Evolutionary conservation across 768 basidiomycete species (phyloP).

Genomic region (Russula vinacea): DNA sequence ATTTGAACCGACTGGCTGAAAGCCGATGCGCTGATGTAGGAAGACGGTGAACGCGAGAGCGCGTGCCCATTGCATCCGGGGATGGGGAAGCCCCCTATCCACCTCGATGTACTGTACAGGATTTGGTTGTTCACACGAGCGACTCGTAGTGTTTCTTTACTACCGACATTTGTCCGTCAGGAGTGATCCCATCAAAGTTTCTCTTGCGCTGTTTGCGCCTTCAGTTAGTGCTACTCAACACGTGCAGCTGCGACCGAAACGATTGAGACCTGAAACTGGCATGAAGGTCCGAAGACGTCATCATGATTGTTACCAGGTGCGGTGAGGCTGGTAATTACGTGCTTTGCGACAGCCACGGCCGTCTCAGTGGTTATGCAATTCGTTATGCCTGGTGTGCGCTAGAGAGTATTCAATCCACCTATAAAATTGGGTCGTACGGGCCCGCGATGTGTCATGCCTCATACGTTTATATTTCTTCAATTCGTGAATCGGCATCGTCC

Average conservation of each 20-base stretch:
- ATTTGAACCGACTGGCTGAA: not conserved
- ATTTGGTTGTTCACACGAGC: not conserved
- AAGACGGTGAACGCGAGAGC: not conserved
- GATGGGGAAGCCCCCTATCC: not conserved
- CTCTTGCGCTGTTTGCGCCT: not conserved
- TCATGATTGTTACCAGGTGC: too few relatives aligned
- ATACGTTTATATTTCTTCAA: conserved; percentile 62
- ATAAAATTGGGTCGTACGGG: not conserved
- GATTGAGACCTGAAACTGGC: not conserved
- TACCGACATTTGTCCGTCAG: not conserved
- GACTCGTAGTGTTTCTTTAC: not conserved
- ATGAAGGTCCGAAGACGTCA: not conserved
- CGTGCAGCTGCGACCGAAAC: not conserved
- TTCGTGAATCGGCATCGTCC: conserved; percentile 61
- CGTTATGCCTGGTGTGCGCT: too few relatives aligned
- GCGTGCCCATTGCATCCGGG: not conserved
- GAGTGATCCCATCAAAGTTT: not conserved
- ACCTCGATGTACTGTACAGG: too few relatives aligned
- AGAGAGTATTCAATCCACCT: not conserved
- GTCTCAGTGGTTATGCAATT: too few relatives aligned
- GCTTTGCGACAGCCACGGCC: too few relatives aligned
- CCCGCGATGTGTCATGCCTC: not conserved
- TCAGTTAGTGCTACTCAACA: not conserved
- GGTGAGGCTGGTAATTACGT: too few relatives aligned
- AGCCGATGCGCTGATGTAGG: not conserved